Conservation (phyloP, 371 early-diverging fungal species). For the Rhizopus arrhizus region DNA sequence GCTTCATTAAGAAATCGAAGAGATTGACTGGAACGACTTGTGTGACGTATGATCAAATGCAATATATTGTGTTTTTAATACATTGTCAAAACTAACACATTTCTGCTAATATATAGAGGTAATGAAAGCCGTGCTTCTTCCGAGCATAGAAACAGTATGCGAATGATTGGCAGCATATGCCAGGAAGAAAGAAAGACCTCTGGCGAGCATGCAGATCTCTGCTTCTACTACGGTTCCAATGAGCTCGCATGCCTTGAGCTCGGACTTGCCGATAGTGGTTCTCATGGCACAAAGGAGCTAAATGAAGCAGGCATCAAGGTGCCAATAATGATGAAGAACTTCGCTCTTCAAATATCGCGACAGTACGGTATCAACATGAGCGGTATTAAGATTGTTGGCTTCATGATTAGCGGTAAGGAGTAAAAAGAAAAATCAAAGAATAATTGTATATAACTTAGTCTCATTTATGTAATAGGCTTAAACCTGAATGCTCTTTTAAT, state of each 20-base stretch:
- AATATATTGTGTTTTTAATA: constrained; percentile 24
- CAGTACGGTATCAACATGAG: constrained; percentile 23
- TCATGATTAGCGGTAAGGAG: constrained; percentile 17
- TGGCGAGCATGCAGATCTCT: constrained; percentile 18
- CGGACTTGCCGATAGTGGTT: constrained; percentile 21
- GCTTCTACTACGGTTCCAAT: constrained; percentile 17
- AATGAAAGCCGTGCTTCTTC: constrained; percentile 17
- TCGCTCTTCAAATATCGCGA: constrained; percentile 19
- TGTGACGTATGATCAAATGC: constrained; percentile 19
- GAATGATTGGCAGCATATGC: constrained; percentile 14
- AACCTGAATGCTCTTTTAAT: constrained; percentile 22
- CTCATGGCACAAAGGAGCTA: constrained; percentile 22
- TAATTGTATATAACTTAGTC: constrained; percentile 11
- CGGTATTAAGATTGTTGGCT: constrained; percentile 21
- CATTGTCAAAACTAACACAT: constrained; percentile 15
- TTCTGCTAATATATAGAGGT: constrained; percentile 18
- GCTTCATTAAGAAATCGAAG: constrained; percentile 14
- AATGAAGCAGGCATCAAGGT: constrained; percentile 18
- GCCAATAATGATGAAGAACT: constrained; percentile 21
- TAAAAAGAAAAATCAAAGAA: constrained; percentile 18
- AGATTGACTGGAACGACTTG: constrained; percentile 11
- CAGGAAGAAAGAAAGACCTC: constrained; percentile 16
- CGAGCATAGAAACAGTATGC: constrained; percentile 20
- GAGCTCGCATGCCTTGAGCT: constrained; percentile 21
- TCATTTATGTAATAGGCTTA: constrained; percentile 20